phyloP scores from a whole-genome alignment of 2,329 filamentous ascomycete genomes.

The Kalaharituber pfeilii region DNA sequence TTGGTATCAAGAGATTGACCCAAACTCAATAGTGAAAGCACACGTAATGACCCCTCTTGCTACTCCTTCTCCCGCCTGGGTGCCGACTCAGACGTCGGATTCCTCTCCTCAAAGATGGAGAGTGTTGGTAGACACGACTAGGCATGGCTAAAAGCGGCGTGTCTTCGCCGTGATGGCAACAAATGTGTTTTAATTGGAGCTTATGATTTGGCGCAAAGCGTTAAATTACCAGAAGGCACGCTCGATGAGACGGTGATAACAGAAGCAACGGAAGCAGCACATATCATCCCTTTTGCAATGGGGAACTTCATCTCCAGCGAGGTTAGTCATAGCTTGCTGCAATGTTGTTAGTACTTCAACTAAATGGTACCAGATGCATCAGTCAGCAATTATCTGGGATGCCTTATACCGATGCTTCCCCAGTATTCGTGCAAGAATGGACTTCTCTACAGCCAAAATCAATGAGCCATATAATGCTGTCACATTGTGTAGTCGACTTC shows the following conservation, averaged over 20 bases:
- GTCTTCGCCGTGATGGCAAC: not conserved
- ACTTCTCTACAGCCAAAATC: constrained; percentile 1
- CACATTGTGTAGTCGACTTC: not conserved
- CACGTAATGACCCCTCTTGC: not conserved
- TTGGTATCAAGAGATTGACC: not conserved
- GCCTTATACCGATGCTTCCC: constrained; percentile 3
- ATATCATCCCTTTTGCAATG: not conserved
- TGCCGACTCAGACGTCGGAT: not conserved
- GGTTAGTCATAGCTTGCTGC: too few relatives aligned
- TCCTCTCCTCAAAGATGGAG: not conserved
- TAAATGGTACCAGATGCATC: not conserved
- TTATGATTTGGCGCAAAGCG: not conserved
- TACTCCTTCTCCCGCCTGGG: not conserved
- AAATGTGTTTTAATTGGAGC: not conserved
- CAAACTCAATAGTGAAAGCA: not conserved
- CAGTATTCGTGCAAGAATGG: not conserved
- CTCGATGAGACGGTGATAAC: too few relatives aligned
- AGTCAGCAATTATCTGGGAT: not conserved
- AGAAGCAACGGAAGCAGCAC: not conserved
- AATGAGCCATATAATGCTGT: constrained; percentile 2
- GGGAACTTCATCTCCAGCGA: too few relatives aligned
- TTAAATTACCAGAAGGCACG: too few relatives aligned
- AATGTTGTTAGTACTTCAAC: too few relatives aligned
- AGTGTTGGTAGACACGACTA: not conserved
- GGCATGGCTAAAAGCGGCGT: not conserved